These are phyloP conservation scores for Candida peoriensis DNA, from an alignment of 805 yeast genomes.

Conservation along the genomic window DNA sequence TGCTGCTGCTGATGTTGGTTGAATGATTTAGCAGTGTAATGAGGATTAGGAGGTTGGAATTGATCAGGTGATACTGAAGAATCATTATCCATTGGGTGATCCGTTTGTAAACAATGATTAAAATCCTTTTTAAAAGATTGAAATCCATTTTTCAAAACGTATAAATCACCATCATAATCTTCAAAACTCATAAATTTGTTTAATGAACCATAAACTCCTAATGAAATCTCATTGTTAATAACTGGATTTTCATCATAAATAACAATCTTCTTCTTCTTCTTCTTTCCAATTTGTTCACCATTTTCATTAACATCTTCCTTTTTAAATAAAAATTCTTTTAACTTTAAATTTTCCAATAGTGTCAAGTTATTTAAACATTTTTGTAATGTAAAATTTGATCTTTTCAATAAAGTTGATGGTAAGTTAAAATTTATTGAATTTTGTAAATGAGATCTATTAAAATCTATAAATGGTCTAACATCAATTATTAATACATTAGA, in stretches of 20 bases:
- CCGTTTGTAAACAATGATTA: constrained; percentile 22
- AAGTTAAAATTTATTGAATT: constrained; percentile 73
- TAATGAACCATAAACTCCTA: constrained; percentile 40
- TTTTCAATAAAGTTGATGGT: constrained; percentile 82
- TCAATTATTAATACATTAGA: constrained; percentile 52
- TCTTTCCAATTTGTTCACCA: not conserved
- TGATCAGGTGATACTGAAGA: not conserved
- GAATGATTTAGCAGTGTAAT: not conserved
- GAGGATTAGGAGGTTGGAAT: constrained; percentile 1
- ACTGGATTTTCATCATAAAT: constrained; percentile 21
- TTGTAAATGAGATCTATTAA: constrained; percentile 48
- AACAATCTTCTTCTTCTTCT: constrained; percentile 12
- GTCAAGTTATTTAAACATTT: constrained; percentile 61
- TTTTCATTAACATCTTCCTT: not conserved
- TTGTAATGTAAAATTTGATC: constrained; percentile 63
- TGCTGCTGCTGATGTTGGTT: no score
- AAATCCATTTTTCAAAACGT: constrained; percentile 39
- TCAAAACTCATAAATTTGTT: constrained; percentile 40
- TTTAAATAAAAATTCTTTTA: constrained; percentile 34
- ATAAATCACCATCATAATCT: constrained; percentile 36
- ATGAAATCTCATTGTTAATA: constrained; percentile 25
- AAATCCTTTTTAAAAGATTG: constrained; percentile 27
- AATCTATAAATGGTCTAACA: constrained; percentile 77
- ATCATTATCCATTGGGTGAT: not conserved
- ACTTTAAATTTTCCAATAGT: constrained; percentile 39